Conservation (phyloP, 768 basidiomycete species). For the Kwoniella sp. region DNA sequence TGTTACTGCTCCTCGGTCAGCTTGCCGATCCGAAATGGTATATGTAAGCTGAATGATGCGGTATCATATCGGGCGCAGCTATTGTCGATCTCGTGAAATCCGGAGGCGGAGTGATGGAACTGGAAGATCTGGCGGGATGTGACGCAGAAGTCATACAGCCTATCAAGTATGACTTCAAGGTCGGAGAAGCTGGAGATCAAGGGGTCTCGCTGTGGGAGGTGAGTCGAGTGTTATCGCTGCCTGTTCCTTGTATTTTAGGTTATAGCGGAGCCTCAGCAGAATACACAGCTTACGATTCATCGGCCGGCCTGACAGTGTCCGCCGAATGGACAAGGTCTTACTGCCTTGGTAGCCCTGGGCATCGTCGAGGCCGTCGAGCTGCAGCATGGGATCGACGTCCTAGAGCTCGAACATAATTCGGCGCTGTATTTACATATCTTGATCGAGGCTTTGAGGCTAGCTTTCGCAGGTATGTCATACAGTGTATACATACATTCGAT, state of each 20-base stretch:
- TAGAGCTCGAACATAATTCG: slow-evolving; percentile 87
- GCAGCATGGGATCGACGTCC: slow-evolving; percentile 69
- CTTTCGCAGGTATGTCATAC: slow-evolving; percentile 67
- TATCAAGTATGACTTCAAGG: slow-evolving; percentile 76
- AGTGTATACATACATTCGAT: not conserved
- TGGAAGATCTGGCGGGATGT: slow-evolving; percentile 88
- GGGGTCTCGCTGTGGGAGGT: slow-evolving; percentile 93
- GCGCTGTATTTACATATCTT: slow-evolving; percentile 82
- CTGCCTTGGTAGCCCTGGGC: slow-evolving; percentile 87
- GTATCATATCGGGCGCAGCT: slow-evolving; percentile 21
- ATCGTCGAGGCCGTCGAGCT: slow-evolving; percentile 84
- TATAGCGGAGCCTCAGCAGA: not conserved
- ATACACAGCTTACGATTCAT: too few species aligned
- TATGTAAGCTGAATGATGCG: not conserved
- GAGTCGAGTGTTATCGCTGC: slow-evolving; percentile 24
- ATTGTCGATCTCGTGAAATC: slow-evolving; percentile 65
- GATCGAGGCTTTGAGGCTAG: slow-evolving; percentile 73
- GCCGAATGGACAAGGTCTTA: slow-evolving; percentile 97
- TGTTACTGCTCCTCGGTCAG: slow-evolving; percentile 56
- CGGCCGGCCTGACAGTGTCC: slow-evolving; percentile 74
- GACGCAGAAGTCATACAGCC: slow-evolving; percentile 79
- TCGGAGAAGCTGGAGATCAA: slow-evolving; percentile 60
- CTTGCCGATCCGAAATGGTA: not conserved
- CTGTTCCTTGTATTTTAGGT: not conserved
- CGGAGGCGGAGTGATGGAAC: slow-evolving; percentile 88